A percentile compares a stretch with the other conserved stretches of the same genome.
These are phyloP conservation scores for Cercis canadensis DNA, from an alignment of 306 rosid species.

Conservation along the genomic window DNA sequence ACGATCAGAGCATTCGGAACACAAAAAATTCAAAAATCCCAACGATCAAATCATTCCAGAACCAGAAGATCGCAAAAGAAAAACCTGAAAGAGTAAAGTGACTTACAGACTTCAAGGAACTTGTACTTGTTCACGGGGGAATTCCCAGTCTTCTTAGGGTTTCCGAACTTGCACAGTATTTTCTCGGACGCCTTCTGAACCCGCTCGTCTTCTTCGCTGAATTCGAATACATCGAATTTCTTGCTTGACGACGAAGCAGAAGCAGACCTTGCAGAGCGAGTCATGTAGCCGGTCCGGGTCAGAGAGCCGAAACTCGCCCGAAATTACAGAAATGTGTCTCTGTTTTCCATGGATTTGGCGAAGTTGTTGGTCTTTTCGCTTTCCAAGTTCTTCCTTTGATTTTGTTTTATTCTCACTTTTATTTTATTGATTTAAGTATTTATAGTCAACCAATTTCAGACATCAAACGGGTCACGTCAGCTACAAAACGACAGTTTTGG, in stretches of 20 bases:
- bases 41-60: not conserved
- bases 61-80: not conserved
- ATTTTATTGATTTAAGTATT: too few species aligned
- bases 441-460: too few species aligned
- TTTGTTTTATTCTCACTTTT: too few species aligned
- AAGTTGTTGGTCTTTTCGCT: not conserved
- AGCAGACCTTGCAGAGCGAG: constrained; percentile 39
- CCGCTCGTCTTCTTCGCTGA: constrained; percentile 46
- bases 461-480: too few species aligned
- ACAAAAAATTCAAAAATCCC: not conserved
- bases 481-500: too few species aligned
- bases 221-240: constrained; percentile 63
- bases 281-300: constrained; percentile 43
- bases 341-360: not conserved
- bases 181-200: constrained; percentile 34
- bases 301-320: not conserved
- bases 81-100: not conserved
- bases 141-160: constrained; percentile 41
- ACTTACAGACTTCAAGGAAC: constrained; percentile 61
- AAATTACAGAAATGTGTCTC: not conserved
- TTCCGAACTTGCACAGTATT: constrained; percentile 29
- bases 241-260: constrained; percentile 34
- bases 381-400: not conserved
- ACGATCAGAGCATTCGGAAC: not conserved
- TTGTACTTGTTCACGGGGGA: constrained; percentile 55